Evolutionary conservation across 176 grass and related monocot species (phyloP).

Genomic region (Cenchrus fungigraminus): DNA sequence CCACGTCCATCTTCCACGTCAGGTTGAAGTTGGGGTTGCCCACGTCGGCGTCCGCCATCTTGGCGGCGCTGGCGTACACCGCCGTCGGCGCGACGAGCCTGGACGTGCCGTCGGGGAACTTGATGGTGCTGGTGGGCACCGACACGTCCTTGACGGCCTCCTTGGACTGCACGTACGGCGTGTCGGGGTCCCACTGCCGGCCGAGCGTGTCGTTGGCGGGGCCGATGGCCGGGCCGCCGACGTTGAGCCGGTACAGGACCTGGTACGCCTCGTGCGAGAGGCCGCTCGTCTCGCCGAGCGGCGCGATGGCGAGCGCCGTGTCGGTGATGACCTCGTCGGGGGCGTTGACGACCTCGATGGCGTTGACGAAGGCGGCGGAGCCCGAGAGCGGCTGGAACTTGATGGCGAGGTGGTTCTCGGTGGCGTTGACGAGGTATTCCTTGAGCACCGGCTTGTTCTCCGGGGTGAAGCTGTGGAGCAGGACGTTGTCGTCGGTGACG

Average conservation of each 20-base stretch:
- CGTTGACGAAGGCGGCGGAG: constrained; percentile 86
- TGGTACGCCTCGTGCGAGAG: constrained; percentile 61
- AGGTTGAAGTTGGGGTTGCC: constrained; percentile 75
- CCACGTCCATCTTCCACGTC: constrained; percentile 73
- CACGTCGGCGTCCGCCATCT: constrained; percentile 66
- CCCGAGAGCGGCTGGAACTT: constrained; percentile 61
- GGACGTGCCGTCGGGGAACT: constrained; percentile 70
- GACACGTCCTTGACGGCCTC: constrained; percentile 47
- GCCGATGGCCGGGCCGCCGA: constrained; percentile 67
- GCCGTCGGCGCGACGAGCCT: constrained; percentile 66
- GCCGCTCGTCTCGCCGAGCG: constrained; percentile 50
- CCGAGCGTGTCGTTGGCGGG: constrained; percentile 83
- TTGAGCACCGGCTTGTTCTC: constrained; percentile 61
- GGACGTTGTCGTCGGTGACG: constrained; percentile 62
- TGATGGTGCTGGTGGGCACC: constrained; percentile 53
- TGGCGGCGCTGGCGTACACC: constrained; percentile 74
- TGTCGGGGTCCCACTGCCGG: constrained; percentile 64
- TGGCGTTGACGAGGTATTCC: constrained; percentile 83
- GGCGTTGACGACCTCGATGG: constrained; percentile 86
- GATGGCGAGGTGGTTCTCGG: constrained; percentile 57
- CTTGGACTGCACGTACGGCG: constrained; percentile 50
- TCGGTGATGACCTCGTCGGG: constrained; percentile 69
- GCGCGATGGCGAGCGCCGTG: constrained; percentile 52
- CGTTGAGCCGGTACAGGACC: constrained; percentile 79
- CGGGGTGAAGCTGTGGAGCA: constrained; percentile 81